A percentile compares a stretch with the other conserved stretches of the same genome.
phyloP scores from a whole-genome alignment of 495 filamentous ascomycete genomes.

The Chaetomium tenue region DNA sequence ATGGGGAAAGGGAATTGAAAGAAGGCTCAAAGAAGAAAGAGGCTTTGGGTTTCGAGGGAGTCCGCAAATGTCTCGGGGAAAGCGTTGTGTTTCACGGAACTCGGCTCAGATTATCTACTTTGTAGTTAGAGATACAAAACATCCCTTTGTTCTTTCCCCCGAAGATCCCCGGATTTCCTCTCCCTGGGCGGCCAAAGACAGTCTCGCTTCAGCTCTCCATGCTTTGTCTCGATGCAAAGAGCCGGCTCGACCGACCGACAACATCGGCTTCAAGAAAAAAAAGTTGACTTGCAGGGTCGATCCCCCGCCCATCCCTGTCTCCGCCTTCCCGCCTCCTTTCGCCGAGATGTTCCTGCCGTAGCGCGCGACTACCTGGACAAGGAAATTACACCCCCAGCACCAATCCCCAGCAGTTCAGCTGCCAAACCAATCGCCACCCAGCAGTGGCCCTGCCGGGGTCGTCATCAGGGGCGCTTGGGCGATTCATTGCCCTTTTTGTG shows the following conservation, averaged over 20 bases:
- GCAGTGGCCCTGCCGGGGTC: not conserved
- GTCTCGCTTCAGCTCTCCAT: not conserved
- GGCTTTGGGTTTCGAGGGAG: not conserved
- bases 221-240: not conserved
- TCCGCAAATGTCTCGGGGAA: not conserved
- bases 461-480: not conserved
- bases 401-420: not conserved
- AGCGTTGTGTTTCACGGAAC: not conserved
- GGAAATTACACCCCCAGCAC: slow-evolving; percentile 28
- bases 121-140: not conserved
- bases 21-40: no score
- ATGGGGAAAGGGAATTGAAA: no score
- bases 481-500: not conserved
- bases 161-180: not conserved
- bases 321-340: slow-evolving; percentile 16
- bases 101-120: no score
- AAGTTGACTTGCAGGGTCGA: slow-evolving; percentile 14
- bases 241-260: not conserved
- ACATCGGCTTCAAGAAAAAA: not conserved
- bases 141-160: not conserved
- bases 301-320: slow-evolving; percentile 9
- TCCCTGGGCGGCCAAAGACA: not conserved
- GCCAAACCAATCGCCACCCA: slow-evolving; percentile 20
- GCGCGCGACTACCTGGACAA: slow-evolving; percentile 34
- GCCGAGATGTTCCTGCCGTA: slow-evolving; percentile 33